A percentile compares a stretch with the other conserved stretches of the same genome.
These are phyloP conservation scores for Saccharomyces hybrid DNA, from an alignment of 1,139 yeast species.

Conservation along the genomic window DNA sequence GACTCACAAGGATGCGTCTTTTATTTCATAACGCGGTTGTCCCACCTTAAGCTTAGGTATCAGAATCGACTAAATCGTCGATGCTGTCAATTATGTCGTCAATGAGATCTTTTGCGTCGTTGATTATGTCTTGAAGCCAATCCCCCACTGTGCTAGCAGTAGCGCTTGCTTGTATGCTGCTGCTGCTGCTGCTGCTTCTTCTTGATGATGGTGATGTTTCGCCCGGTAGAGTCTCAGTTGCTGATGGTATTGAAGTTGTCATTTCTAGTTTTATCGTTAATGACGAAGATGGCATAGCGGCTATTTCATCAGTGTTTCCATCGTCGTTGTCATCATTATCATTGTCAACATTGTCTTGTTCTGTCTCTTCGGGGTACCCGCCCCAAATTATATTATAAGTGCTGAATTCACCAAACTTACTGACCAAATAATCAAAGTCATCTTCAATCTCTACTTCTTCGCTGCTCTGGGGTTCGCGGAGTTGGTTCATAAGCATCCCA, in stretches of 20 bases:
- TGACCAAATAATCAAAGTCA: constrained; percentile 9
- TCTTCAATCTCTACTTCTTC: constrained; percentile 5
- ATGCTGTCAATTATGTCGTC: constrained; percentile 12
- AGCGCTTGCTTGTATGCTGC: neutral
- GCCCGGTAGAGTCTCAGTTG: neutral
- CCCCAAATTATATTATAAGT: constrained; percentile 23
- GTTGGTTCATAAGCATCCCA: neutral
- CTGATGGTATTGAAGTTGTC: neutral
- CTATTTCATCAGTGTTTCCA: constrained; percentile 7
- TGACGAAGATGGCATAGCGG: neutral
- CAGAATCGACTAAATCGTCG: neutral
- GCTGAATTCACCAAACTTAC: constrained; percentile 10
- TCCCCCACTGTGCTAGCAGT: neutral
- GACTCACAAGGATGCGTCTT: neutral
- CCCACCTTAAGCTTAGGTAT: too few relatives aligned
- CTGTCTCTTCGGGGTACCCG: constrained; percentile 10
- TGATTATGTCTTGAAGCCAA: constrained; percentile 12
- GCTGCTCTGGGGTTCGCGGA: neutral
- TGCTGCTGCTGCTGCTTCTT: neutral
- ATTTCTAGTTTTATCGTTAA: constrained; percentile 10
- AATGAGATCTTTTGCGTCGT: constrained; percentile 15
- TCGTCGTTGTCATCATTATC: constrained; percentile 12
- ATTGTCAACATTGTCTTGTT: constrained; percentile 4
- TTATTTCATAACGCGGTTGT: neutral
- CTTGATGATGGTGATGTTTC: neutral